Evolutionary conservation across 208 protist species (phyloP).

Genomic region (Balamuthia mandrillaris): DNA sequence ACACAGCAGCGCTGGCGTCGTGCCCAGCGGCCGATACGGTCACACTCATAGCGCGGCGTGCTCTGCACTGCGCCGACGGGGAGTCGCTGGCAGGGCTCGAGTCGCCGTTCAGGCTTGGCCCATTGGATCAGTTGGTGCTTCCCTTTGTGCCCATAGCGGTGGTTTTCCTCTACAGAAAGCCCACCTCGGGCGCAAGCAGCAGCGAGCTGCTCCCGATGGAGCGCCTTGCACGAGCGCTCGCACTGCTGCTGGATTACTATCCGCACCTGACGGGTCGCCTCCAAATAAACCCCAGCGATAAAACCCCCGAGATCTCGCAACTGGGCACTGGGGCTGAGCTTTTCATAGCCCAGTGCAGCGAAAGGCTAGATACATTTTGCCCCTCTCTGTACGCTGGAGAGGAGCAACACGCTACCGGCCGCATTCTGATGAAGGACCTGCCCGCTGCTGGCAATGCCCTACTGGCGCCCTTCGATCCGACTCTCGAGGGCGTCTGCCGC

Average conservation of each 20-base stretch:
- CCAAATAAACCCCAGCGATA: background rate
- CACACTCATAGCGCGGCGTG: background rate
- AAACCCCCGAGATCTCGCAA: slow-evolving; percentile 6
- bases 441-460: slow-evolving; percentile 4
- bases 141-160: slow-evolving; percentile 6
- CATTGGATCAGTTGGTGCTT: background rate
- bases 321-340: slow-evolving; percentile 27
- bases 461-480: slow-evolving; percentile 21
- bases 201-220: background rate
- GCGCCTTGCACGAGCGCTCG: background rate
- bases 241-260: slow-evolving; percentile 5
- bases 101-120: slow-evolving; percentile 7
- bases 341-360: background rate
- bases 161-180: slow-evolving; percentile 6
- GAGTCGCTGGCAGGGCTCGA: background rate
- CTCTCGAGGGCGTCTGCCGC: background rate
- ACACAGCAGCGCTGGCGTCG: too few species aligned
- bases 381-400: too few species aligned
- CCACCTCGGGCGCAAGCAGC: background rate
- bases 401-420: too few species aligned
- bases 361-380: background rate
- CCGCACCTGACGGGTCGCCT: slow-evolving; percentile 32
- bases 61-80: background rate
- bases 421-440: background rate
- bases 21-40: background rate